A percentile compares a stretch with the other conserved stretches of the same genome.
These are phyloP conservation scores for Penicillium daleae DNA, from an alignment of 495 filamentous ascomycete genomes.

Conservation along the genomic window DNA sequence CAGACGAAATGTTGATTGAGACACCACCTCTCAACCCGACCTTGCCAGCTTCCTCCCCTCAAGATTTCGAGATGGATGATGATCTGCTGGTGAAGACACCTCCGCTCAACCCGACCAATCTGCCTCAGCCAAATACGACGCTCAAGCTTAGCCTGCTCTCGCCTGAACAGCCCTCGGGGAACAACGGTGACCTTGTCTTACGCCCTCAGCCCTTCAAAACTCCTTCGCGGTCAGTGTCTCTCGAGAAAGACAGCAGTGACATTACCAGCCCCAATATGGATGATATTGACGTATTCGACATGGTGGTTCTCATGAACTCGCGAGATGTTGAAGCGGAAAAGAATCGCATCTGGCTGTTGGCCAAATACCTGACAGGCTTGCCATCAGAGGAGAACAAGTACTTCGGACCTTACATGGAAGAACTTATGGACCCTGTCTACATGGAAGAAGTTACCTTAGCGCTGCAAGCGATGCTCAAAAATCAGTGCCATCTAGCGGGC, in stretches of 20 bases:
- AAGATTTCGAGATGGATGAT: slow-evolving; percentile 5
- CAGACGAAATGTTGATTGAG: slow-evolving; percentile 30
- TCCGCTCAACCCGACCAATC: background rate
- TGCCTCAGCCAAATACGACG: background rate
- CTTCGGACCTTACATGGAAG: slow-evolving; percentile 1
- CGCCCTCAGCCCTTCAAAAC: background rate
- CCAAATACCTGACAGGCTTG: slow-evolving; percentile 16
- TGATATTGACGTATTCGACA: slow-evolving; percentile 9
- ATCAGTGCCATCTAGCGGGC: background rate
- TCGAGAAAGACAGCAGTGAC: background rate
- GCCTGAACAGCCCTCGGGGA: background rate
- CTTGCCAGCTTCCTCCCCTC: background rate
- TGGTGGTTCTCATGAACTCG: background rate
- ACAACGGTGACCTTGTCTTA: background rate
- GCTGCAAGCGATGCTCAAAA: slow-evolving; percentile 14
- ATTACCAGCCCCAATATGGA: background rate
- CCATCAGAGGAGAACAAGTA: background rate
- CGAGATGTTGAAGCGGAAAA: background rate
- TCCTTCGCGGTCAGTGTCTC: background rate
- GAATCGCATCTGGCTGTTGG: slow-evolving; percentile 13
- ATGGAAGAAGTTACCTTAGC: slow-evolving; percentile 9
- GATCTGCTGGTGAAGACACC: slow-evolving; percentile 2
- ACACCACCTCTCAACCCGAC: slow-evolving; percentile 38
- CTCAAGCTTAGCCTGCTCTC: background rate
- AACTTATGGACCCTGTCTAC: slow-evolving; percentile 2